phyloP scores from a whole-genome alignment of 2,329 filamentous ascomycete genomes.

The Helminthosporium solani region DNA sequence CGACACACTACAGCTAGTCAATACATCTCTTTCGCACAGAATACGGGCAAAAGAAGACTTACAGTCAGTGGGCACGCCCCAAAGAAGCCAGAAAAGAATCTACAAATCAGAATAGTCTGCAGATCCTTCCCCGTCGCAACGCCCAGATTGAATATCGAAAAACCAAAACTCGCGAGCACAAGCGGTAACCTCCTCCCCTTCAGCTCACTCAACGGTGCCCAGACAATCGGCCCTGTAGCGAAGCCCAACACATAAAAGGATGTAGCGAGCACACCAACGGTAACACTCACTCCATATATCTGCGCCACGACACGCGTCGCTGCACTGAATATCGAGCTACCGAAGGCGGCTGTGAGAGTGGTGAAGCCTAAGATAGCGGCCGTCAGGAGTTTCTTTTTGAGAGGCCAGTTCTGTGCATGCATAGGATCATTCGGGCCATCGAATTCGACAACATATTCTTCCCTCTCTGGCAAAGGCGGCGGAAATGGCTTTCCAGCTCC shows the following conservation, averaged over 20 bases:
- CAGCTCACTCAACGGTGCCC: constrained; percentile 56
- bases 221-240: constrained; percentile 48
- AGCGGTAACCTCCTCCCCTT: constrained; percentile 52
- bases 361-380: constrained; percentile 71
- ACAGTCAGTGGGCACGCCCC: constrained; percentile 56
- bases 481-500: constrained; percentile 75
- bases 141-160: constrained; percentile 52
- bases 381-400: constrained; percentile 72
- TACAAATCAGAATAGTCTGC: constrained; percentile 54
- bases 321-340: constrained; percentile 49
- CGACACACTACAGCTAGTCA: constrained; percentile 41
- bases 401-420: constrained; percentile 84
- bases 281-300: constrained; percentile 48
- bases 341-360: constrained; percentile 67
- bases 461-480: constrained; percentile 65
- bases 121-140: constrained; percentile 54
- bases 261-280: constrained; percentile 53
- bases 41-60: constrained; percentile 15
- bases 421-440: constrained; percentile 79
- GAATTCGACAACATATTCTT: constrained; percentile 79
- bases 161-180: constrained; percentile 52
- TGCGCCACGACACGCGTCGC: constrained; percentile 34
- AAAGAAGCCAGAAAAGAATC: constrained; percentile 57
- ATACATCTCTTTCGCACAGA: constrained; percentile 36
- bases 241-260: constrained; percentile 53